Evolutionary conservation across 2,329 filamentous ascomycete species (phyloP).

Genomic region (Endocalyx cinctus): DNA sequence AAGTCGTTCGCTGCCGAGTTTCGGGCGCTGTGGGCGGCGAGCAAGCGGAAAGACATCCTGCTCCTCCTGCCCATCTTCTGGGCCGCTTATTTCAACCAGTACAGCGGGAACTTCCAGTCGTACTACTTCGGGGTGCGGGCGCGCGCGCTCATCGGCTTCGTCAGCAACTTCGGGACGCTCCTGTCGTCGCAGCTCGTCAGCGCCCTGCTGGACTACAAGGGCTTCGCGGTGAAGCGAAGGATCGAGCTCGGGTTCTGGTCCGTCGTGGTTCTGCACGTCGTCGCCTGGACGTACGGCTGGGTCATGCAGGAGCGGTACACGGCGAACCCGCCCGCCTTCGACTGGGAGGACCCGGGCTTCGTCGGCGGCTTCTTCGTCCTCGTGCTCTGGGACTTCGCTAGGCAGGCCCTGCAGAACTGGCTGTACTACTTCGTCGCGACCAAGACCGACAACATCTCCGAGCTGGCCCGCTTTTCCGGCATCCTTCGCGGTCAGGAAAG

Average conservation of each 20-base stretch:
- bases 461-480: slow-evolving; percentile 38
- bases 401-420: slow-evolving; percentile 51
- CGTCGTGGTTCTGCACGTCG: slow-evolving; percentile 37
- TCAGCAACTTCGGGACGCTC: slow-evolving; percentile 64
- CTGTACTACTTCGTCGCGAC: slow-evolving; percentile 51
- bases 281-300: slow-evolving; percentile 49
- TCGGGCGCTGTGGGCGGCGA: slow-evolving; percentile 55
- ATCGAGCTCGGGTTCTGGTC: slow-evolving; percentile 41
- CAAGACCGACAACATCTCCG: slow-evolving; percentile 52
- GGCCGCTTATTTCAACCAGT: slow-evolving; percentile 52
- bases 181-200: slow-evolving; percentile 55
- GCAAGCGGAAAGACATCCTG: slow-evolving; percentile 65
- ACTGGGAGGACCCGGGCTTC: slow-evolving; percentile 62
- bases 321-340: slow-evolving; percentile 50
- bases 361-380: slow-evolving; percentile 64
- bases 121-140: slow-evolving; percentile 69
- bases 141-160: slow-evolving; percentile 64
- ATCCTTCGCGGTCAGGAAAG: slow-evolving; percentile 37
- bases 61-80: slow-evolving; percentile 70
- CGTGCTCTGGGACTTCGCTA: slow-evolving; percentile 54
- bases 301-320: slow-evolving; percentile 48
- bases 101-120: slow-evolving; percentile 42
- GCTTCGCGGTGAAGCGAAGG: slow-evolving; percentile 32
- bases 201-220: slow-evolving; percentile 15
- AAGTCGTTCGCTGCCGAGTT: slow-evolving; percentile 55